phyloP scores from a whole-genome alignment of 108 stramenopile genomes.

The Asterionellopsis glacialis region DNA sequence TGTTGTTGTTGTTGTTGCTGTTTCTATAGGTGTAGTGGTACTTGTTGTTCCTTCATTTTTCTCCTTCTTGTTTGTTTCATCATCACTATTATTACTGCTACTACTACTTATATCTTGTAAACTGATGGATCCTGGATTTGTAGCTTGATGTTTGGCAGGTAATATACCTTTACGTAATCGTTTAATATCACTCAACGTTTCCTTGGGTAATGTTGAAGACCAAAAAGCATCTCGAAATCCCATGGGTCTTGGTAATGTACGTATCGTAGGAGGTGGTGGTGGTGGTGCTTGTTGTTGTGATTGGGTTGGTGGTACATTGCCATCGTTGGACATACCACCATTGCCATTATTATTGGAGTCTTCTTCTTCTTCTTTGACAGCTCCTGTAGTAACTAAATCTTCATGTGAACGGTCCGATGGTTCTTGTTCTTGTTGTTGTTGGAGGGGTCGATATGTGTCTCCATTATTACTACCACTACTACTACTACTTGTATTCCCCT shows the following conservation, averaged over 20 bases:
- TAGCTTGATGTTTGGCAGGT: slow-evolving; percentile 9
- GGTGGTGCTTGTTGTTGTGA: too few species aligned
- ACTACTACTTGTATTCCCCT: too few species aligned
- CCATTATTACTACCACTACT: background rate
- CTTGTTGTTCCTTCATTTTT: too few species aligned
- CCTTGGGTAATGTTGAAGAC: slow-evolving; percentile 69
- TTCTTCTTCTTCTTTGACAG: too few species aligned
- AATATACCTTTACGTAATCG: slow-evolving; percentile 36
- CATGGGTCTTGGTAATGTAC: slow-evolving; percentile 51
- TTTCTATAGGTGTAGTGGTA: too few species aligned
- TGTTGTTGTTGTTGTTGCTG: too few species aligned
- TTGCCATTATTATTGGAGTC: too few species aligned
- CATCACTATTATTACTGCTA: background rate
- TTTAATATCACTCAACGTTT: slow-evolving; percentile 76
- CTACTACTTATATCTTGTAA: slow-evolving; percentile 4
- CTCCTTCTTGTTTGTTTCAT: too few species aligned
- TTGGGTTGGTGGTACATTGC: too few species aligned
- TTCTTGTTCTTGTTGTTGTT: background rate
- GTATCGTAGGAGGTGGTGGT: slow-evolving; percentile 10
- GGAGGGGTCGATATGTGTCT: background rate
- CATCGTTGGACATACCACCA: too few species aligned
- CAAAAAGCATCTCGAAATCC: slow-evolving; percentile 71
- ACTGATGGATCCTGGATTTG: slow-evolving; percentile 30
- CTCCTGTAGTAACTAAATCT: too few species aligned
- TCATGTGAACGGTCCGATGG: too few species aligned